Evolutionary conservation across 2,329 filamentous ascomycete species (phyloP).

Genomic region (Dactylellina sp.): DNA sequence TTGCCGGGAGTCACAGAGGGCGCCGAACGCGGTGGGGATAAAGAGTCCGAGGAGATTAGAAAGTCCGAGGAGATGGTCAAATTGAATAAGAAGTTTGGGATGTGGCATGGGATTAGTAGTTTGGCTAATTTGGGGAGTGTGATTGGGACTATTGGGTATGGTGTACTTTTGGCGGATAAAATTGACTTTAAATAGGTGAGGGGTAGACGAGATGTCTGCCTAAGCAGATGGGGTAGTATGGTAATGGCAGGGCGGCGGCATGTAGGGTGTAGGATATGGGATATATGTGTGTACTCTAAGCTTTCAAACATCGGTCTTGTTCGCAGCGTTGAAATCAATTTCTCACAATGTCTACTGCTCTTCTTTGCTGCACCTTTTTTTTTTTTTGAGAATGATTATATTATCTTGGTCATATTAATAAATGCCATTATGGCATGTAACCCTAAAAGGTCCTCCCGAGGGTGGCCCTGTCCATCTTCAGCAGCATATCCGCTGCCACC

Average conservation of each 20-base stretch:
- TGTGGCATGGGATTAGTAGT: slow-evolving; percentile 83
- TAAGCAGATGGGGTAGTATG: too few species aligned
- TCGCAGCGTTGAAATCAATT: too few species aligned
- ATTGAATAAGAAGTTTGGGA: slow-evolving; percentile 81
- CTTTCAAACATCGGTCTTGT: too few species aligned
- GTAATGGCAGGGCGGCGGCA: too few species aligned
- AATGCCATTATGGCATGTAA: too few species aligned
- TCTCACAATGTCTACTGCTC: background rate
- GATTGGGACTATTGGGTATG: slow-evolving; percentile 79
- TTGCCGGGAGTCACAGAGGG: slow-evolving; percentile 23
- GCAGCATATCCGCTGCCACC: slow-evolving; percentile 30
- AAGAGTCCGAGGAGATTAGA: slow-evolving; percentile 80
- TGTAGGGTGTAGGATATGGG: background rate
- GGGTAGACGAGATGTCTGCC: too few species aligned
- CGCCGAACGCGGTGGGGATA: slow-evolving; percentile 63
- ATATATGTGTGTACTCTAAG: too few species aligned
- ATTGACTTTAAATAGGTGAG: slow-evolving; percentile 29
- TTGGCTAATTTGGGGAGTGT: slow-evolving; percentile 80
- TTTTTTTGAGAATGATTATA: too few species aligned
- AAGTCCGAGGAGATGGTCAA: slow-evolving; percentile 86
- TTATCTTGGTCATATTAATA: too few species aligned
- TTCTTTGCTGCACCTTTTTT: background rate
- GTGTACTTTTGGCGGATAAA: slow-evolving; percentile 76
- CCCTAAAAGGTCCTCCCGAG: slow-evolving; percentile 4
- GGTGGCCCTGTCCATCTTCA: slow-evolving; percentile 31